phyloP scores from a whole-genome alignment of 208 protist genomes.

The Wallacemonas sp. region DNA sequence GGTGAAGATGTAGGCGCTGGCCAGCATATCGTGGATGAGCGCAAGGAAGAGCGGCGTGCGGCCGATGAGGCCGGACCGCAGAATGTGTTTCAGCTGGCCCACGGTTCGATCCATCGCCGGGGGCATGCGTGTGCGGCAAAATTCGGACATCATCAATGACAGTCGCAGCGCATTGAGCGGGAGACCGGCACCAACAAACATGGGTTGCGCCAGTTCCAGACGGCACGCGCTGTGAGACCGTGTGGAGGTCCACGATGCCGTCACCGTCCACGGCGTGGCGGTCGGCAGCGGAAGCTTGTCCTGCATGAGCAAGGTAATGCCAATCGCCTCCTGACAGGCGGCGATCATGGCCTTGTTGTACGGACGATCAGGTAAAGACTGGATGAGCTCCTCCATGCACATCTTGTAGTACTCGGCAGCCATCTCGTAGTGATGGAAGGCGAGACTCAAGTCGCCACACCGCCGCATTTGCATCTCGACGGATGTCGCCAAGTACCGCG shows the following conservation, averaged over 20 bases:
- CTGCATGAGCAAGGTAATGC: slow-evolving; percentile 49
- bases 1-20: slow-evolving; percentile 41
- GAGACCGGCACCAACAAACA: slow-evolving; percentile 50
- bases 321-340: slow-evolving; percentile 73
- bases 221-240: slow-evolving; percentile 26
- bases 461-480: slow-evolving; percentile 86
- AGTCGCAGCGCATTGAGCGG: slow-evolving; percentile 50
- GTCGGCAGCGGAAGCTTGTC: slow-evolving; percentile 47
- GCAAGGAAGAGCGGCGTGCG: slow-evolving; percentile 40
- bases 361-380: slow-evolving; percentile 45
- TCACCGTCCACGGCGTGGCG: slow-evolving; percentile 50
- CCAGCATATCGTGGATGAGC: slow-evolving; percentile 63
- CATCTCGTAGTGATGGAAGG: slow-evolving; percentile 58
- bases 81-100: slow-evolving; percentile 41
- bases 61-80: slow-evolving; percentile 34
- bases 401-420: slow-evolving; percentile 68
- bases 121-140: slow-evolving; percentile 52
- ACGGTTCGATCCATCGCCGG: slow-evolving; percentile 46
- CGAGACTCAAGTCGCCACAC: slow-evolving; percentile 64
- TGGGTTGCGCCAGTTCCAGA: slow-evolving; percentile 65
- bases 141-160: slow-evolving; percentile 67
- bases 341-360: slow-evolving; percentile 76
- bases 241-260: background rate
- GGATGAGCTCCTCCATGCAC: slow-evolving; percentile 70
- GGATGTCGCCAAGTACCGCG: slow-evolving; percentile 57